Conservation (phyloP, 768 basidiomycete genomes). For the Coprinopsis marcescibilis region DNA sequence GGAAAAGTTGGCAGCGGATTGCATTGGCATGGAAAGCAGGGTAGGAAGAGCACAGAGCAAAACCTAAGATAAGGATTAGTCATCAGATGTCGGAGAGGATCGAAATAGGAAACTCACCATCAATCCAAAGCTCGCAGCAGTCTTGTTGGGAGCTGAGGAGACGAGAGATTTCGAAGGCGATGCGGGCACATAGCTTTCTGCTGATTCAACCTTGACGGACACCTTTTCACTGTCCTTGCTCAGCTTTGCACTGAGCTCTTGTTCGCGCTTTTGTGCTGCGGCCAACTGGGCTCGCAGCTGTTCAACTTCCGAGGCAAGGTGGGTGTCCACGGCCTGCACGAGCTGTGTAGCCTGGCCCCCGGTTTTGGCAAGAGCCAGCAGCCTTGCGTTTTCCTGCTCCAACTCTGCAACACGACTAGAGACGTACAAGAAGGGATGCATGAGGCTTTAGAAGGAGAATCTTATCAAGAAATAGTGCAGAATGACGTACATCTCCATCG, state of each 20-base stretch:
- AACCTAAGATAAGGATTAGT: constrained; percentile 38
- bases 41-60: constrained; percentile 74
- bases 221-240: constrained; percentile 27
- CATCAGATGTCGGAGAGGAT: constrained; percentile 8
- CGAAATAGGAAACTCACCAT: constrained; percentile 46
- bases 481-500: constrained; percentile 76
- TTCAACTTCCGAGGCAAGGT: constrained; percentile 56
- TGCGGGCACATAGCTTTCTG: constrained; percentile 39
- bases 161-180: constrained; percentile 34
- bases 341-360: constrained; percentile 25
- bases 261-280: constrained; percentile 61
- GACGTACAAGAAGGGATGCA: constrained; percentile 17
- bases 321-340: constrained; percentile 26
- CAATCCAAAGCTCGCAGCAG: constrained; percentile 61
- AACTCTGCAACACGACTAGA: constrained; percentile 76
- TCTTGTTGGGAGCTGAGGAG: constrained; percentile 43
- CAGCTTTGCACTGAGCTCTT: constrained; percentile 58
- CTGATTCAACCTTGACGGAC: constrained; percentile 53
- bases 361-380: constrained; percentile 53
- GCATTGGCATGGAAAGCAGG: constrained; percentile 64
- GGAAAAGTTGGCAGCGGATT: constrained; percentile 49
- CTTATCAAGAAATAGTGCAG: constrained; percentile 13
- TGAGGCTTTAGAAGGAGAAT: constrained; percentile 12
- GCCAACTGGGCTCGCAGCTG: constrained; percentile 60
- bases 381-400: constrained; percentile 77